Conservation (phyloP, 2,329 filamentous ascomycete species). For the Ophiobolus disseminans region DNA sequence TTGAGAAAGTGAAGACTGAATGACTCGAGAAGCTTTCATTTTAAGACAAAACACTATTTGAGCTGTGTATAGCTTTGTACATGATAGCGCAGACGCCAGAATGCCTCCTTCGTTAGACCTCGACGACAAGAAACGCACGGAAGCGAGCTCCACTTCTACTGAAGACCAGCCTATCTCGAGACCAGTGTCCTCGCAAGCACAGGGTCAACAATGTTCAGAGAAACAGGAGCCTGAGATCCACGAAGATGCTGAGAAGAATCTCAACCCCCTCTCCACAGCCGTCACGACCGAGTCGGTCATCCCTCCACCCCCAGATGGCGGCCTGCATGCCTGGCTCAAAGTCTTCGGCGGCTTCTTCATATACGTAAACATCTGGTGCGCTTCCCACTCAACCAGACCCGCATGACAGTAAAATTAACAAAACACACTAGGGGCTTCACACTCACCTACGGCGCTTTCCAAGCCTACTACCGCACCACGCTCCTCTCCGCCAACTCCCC, state of each 20-base stretch:
- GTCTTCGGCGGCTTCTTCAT: slow-evolving; percentile 49
- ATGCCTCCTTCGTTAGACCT: slow-evolving; percentile 22
- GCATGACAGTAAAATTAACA: slow-evolving; percentile 1
- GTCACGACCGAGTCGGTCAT: slow-evolving; percentile 32
- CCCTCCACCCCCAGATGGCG: slow-evolving; percentile 47
- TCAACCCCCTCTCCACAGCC: slow-evolving; percentile 25
- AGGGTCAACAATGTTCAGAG: slow-evolving; percentile 1
- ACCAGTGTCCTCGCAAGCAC: slow-evolving; percentile 14
- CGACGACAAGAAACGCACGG: slow-evolving; percentile 22
- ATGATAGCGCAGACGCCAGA: background rate
- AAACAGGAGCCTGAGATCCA: slow-evolving; percentile 6
- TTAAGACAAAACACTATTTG: background rate
- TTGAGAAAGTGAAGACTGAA: background rate
- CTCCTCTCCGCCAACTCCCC: slow-evolving; percentile 47
- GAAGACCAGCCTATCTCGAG: slow-evolving; percentile 26
- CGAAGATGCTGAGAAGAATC: slow-evolving; percentile 23
- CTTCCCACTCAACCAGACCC: background rate
- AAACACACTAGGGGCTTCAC: slow-evolving; percentile 48
- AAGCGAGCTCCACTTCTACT: slow-evolving; percentile 11
- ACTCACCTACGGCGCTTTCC: slow-evolving; percentile 52
- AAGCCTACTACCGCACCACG: slow-evolving; percentile 54
- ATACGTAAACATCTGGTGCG: slow-evolving; percentile 50
- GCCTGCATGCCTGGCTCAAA: slow-evolving; percentile 49
- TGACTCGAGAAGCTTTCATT: slow-evolving; percentile 9
- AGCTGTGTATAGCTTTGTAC: background rate